Evolutionary conservation across 2,329 filamentous ascomycete species (phyloP).

Genomic region (Beauveria bassiana): DNA sequence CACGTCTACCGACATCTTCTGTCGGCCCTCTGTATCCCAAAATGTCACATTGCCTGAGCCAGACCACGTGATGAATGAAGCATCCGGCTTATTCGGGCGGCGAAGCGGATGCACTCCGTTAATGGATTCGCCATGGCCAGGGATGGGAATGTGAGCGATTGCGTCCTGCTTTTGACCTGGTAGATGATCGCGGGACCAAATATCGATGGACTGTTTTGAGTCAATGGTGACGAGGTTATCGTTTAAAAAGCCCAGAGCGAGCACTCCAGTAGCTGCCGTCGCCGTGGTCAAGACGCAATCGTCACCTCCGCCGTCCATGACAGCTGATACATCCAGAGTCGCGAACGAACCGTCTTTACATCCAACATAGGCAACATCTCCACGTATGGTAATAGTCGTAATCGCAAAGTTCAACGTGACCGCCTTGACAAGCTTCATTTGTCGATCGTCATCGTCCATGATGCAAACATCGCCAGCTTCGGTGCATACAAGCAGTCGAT

Average conservation of each 20-base stretch:
- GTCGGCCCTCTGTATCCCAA: slow-evolving; percentile 69
- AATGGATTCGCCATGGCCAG: slow-evolving; percentile 57
- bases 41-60: slow-evolving; percentile 71
- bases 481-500: slow-evolving; percentile 73
- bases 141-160: slow-evolving; percentile 45
- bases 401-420: slow-evolving; percentile 60
- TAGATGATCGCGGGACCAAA: slow-evolving; percentile 45
- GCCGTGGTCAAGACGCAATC: slow-evolving; percentile 30
- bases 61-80: slow-evolving; percentile 86
- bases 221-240: slow-evolving; percentile 69
- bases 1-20: slow-evolving; percentile 56
- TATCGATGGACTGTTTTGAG: slow-evolving; percentile 64
- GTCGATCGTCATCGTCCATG: slow-evolving; percentile 66
- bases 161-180: slow-evolving; percentile 31
- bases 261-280: slow-evolving; percentile 38
- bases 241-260: slow-evolving; percentile 61
- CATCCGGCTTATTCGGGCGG: slow-evolving; percentile 50
- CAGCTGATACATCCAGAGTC: slow-evolving; percentile 41
- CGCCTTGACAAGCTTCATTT: slow-evolving; percentile 62
- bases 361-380: slow-evolving; percentile 56
- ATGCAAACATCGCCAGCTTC: slow-evolving; percentile 87
- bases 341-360: slow-evolving; percentile 56
- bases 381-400: slow-evolving; percentile 56
- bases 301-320: slow-evolving; percentile 34
- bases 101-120: slow-evolving; percentile 64